phyloP scores from a whole-genome alignment of 2,329 filamentous ascomycete species.

The Talaromyces sp. region DNA sequence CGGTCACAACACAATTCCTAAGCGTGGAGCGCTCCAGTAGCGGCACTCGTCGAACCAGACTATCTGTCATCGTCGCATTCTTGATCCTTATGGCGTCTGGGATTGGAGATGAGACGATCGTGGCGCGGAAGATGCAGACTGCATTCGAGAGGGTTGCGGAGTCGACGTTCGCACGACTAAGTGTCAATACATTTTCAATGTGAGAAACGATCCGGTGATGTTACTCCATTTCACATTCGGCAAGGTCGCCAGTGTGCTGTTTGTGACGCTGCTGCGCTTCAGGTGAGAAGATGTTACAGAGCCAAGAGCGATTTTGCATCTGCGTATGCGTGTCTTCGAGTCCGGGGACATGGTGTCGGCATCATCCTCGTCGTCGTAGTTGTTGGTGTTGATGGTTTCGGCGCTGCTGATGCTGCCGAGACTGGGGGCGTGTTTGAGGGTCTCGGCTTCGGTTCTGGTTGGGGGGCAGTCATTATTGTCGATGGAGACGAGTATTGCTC shows the following conservation, averaged over 20 bases:
- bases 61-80: not conserved
- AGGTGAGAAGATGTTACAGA: not conserved
- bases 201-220: constrained; percentile 9
- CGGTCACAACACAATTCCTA: constrained; percentile 9
- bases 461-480: not conserved
- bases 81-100: not conserved
- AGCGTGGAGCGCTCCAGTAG: constrained; percentile 11
- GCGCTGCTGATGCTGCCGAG: not conserved
- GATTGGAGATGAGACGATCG: not conserved
- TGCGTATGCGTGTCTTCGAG: constrained; percentile 1
- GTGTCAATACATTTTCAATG: not conserved
- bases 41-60: not conserved
- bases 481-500: not conserved
- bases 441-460: not conserved
- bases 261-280: not conserved
- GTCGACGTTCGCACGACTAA: constrained; percentile 14
- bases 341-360: not conserved
- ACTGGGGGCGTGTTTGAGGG: not conserved
- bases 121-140: not conserved
- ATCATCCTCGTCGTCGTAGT: not conserved
- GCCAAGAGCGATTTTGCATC: constrained; percentile 13
- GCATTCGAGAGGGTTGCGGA: not conserved
- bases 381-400: not conserved
- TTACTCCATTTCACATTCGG: constrained; percentile 14
- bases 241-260: not conserved